Percentiles rank a stretch among this genome's conserved stretches.
Evolutionary conservation across 352 stramenopile genomes (phyloP).

Genomic region (Saprolegnia diclina): DNA sequence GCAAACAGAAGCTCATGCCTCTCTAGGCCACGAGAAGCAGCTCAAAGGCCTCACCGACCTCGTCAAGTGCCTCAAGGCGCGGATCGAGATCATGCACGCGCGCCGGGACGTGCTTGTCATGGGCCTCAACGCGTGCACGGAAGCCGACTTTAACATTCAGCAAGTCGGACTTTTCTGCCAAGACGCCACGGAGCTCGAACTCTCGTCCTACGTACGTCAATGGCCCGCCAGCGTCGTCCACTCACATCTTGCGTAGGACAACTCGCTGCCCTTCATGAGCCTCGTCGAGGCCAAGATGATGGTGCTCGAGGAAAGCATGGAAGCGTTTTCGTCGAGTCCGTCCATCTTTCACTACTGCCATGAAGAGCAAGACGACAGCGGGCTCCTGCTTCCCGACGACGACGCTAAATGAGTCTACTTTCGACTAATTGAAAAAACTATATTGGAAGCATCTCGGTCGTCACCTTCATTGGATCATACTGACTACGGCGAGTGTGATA

Average conservation of each 20-base stretch:
- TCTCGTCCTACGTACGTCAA: slow-evolving; percentile 52
- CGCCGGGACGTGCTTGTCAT: slow-evolving; percentile 70
- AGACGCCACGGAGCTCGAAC: slow-evolving; percentile 72
- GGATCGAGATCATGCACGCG: slow-evolving; percentile 81
- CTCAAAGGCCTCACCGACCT: slow-evolving; percentile 65
- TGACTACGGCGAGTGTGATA: no score
- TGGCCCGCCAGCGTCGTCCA: background rate
- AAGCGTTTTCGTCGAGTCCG: slow-evolving; percentile 58
- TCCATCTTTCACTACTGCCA: slow-evolving; percentile 84
- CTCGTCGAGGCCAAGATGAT: slow-evolving; percentile 65
- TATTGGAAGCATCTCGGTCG: background rate
- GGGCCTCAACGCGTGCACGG: slow-evolving; percentile 62
- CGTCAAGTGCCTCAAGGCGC: slow-evolving; percentile 73
- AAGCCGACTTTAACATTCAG: slow-evolving; percentile 75
- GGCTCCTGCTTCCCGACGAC: slow-evolving; percentile 4
- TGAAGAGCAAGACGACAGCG: slow-evolving; percentile 59
- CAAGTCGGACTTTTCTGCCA: slow-evolving; percentile 75
- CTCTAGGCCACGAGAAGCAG: slow-evolving; percentile 73
- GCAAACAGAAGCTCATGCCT: background rate
- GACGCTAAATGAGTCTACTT: background rate
- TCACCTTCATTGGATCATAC: background rate
- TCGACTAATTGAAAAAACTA: no score
- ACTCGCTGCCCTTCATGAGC: slow-evolving; percentile 72
- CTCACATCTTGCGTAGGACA: slow-evolving; percentile 42
- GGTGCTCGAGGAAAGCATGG: slow-evolving; percentile 56